Conservation (phyloP, 176 grass and related monocot genomes). For the Carex myosuroides region DNA sequence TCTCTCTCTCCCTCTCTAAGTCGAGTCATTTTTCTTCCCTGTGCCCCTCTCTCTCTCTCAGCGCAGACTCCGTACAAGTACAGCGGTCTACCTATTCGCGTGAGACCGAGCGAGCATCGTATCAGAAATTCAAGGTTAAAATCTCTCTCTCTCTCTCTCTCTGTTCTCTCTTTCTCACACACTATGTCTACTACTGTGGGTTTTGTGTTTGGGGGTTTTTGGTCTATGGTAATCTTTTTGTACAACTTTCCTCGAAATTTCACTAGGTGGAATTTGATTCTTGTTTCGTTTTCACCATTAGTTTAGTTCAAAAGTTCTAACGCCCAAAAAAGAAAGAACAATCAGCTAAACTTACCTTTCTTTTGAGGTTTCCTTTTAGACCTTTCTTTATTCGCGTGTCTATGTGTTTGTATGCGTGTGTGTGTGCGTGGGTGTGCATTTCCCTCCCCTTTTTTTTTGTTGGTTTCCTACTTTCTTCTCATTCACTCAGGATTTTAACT, state of each 20-base stretch:
- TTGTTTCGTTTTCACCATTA: conserved; percentile 18
- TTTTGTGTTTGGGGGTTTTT: too few relatives aligned
- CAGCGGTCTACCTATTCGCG: not conserved
- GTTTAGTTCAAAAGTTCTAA: conserved; percentile 10
- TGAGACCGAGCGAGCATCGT: not conserved
- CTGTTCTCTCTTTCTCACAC: not conserved
- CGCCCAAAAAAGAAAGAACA: not conserved
- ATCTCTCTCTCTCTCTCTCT: not conserved
- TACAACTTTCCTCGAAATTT: conserved; percentile 24
- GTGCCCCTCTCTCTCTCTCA: not conserved
- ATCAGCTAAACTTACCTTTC: not conserved
- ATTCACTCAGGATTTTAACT: conserved; percentile 3
- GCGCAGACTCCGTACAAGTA: not conserved
- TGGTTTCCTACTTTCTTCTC: conserved; percentile 13
- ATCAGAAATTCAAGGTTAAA: not conserved
- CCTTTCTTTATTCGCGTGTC: conserved; percentile 26
- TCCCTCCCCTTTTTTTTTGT: not conserved
- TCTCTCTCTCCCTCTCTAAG: conserved; percentile 1
- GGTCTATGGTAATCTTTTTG: not conserved
- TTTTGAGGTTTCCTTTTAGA: conserved; percentile 15
- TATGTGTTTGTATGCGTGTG: not conserved
- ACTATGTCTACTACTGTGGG: conserved; percentile 2
- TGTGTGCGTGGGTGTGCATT: not conserved
- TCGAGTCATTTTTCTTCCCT: not conserved
- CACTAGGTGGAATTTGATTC: conserved; percentile 8